A percentile compares a stretch with the other conserved stretches of the same genome.
phyloP scores from a whole-genome alignment of 179 eudicot species.

The Carnegiea gigantea region DNA sequence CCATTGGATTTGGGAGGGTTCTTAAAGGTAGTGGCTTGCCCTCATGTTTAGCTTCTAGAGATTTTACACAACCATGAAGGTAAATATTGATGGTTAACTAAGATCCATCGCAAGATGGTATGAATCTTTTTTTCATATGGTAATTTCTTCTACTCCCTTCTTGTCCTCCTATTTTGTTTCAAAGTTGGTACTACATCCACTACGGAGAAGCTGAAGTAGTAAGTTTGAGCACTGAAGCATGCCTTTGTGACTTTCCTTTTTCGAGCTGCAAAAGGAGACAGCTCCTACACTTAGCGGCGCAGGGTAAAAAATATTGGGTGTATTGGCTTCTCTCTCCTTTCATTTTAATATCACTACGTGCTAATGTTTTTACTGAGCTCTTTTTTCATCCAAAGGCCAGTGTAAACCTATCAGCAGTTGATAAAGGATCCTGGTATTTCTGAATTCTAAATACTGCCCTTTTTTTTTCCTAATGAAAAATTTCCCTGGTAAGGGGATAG shows the following conservation, averaged over 20 bases:
- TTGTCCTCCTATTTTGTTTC: conserved; percentile 24
- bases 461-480: conserved; percentile 24
- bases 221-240: conserved; percentile 44
- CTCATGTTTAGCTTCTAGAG: conserved; percentile 24
- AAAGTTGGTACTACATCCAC: conserved; percentile 42
- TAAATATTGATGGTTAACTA: conserved; percentile 29
- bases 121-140: conserved; percentile 21
- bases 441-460: conserved; percentile 39
- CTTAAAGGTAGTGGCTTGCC: conserved; percentile 34
- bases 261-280: conserved; percentile 60
- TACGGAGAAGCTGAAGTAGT: conserved; percentile 43
- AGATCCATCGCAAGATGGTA: conserved; percentile 31
- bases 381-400: conserved; percentile 64
- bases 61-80: conserved; percentile 1
- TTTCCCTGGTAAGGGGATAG: conserved; percentile 98
- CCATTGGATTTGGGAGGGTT: conserved; percentile 20
- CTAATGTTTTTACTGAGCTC: conserved; percentile 55
- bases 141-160: conserved; percentile 24
- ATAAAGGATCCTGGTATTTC: conserved; percentile 82
- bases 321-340: conserved; percentile 64
- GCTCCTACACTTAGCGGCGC: conserved; percentile 45
- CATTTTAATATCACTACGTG: conserved; percentile 41
- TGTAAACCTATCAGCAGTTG: conserved; percentile 65
- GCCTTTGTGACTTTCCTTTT: conserved; percentile 33
- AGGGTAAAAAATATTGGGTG: conserved; percentile 66